Conservation (phyloP, 2,329 filamentous ascomycete species). For the Graphilbum ipis-grandicollis region DNA sequence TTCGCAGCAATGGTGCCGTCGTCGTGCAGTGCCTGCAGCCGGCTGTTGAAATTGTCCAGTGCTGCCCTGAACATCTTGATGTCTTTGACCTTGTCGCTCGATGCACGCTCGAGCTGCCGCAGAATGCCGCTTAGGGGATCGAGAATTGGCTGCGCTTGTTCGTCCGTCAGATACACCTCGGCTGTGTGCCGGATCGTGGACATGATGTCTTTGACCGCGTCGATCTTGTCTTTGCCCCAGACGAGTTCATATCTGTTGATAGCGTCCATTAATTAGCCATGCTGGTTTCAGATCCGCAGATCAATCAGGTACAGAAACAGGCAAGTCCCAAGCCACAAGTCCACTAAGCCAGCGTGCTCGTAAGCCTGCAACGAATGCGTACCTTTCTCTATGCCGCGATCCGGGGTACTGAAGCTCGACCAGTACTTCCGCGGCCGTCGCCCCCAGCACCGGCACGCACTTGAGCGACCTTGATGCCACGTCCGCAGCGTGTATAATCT, state of each 20-base stretch:
- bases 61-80: conserved; percentile 53
- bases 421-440: conserved; percentile 32
- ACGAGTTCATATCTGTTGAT: conserved; percentile 52
- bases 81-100: conserved; percentile 46
- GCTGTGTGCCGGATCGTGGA: conserved; percentile 52
- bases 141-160: conserved; percentile 49
- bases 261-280: too few relatives aligned
- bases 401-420: conserved; percentile 78
- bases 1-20: conserved; percentile 57
- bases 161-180: conserved; percentile 59
- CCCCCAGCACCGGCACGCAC: conserved; percentile 31
- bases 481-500: conserved; percentile 41
- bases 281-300: too few relatives aligned
- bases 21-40: conserved; percentile 45
- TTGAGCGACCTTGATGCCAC: conserved; percentile 33
- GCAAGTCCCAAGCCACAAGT: too few relatives aligned
- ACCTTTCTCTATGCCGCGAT: conserved; percentile 17
- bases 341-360: too few relatives aligned
- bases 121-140: conserved; percentile 59
- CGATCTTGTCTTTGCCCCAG: conserved; percentile 61
- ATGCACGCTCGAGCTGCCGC: conserved; percentile 59
- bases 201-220: conserved; percentile 58
- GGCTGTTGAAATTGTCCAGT: conserved; percentile 60
- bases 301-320: too few relatives aligned
- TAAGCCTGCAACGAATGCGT: conserved; percentile 3